A percentile compares a stretch with the other conserved stretches of the same genome.
These are phyloP conservation scores for Graphilbum fragrans DNA, from an alignment of 2,329 filamentous ascomycete species.

Conservation along the genomic window DNA sequence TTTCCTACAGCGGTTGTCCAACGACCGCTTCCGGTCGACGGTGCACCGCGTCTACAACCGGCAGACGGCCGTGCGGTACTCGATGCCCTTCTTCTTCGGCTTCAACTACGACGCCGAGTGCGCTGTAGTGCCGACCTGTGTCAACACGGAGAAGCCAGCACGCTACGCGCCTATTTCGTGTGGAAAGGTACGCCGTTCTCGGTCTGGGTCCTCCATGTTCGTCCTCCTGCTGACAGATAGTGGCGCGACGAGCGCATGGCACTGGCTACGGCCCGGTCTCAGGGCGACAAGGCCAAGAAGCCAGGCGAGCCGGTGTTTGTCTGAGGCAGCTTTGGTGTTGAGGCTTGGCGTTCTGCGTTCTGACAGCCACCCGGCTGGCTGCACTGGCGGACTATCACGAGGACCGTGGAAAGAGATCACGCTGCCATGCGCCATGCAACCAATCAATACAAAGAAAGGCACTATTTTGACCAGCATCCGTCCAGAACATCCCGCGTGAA, in stretches of 20 bases:
- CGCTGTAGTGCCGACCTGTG: constrained; percentile 27
- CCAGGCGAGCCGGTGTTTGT: too few relatives aligned
- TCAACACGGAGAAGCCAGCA: constrained; percentile 23
- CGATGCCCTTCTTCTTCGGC: constrained; percentile 45
- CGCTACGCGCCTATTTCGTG: constrained; percentile 32
- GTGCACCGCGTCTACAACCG: constrained; percentile 38
- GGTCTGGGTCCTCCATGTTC: not conserved
- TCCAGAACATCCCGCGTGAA: too few relatives aligned
- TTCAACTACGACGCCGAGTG: constrained; percentile 32
- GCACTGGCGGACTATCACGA: too few relatives aligned
- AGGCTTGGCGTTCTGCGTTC: too few relatives aligned
- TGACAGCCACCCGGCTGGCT: too few relatives aligned
- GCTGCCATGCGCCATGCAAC: too few relatives aligned
- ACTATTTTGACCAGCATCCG: too few relatives aligned
- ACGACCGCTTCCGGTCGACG: constrained; percentile 33
- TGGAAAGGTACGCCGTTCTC: constrained; percentile 16
- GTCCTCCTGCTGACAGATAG: not conserved
- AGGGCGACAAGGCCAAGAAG: not conserved
- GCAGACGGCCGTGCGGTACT: constrained; percentile 28
- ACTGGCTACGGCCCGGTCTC: constrained; percentile 1
- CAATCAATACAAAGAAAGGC: too few relatives aligned
- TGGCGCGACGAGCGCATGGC: constrained; percentile 11
- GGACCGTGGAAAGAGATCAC: too few relatives aligned
- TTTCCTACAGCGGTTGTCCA: constrained; percentile 36
- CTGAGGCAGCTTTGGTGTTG: too few relatives aligned